Base-by-base conservation (phyloP, 2,329 filamentous ascomycete species). In the Trichophaea hybrida region DNA sequence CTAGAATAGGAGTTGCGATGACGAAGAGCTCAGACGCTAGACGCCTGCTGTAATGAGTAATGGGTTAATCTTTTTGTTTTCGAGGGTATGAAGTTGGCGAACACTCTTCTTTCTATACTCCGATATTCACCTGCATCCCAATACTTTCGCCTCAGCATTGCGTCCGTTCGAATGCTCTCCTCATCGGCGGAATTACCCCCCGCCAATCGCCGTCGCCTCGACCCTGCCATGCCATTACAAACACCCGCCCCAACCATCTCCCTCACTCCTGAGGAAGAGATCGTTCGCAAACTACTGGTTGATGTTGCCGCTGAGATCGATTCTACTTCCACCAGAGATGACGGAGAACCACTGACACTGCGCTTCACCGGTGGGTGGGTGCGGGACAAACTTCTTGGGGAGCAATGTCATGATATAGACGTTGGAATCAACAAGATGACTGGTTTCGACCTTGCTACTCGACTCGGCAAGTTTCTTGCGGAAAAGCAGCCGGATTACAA, bases 351-450 rank as follows among this genome's bases (percentile, higher is more conserved):
- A 17, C 71, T 84, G 12, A 75, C 83, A 15, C 75, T 93, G 50
- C 83, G 87, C 54, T 91, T 86, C 79, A 88, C 88, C 0, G 88
- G 88, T 60, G 88, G 88, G 32, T 94, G 88, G 88, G 87, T 93
- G 8, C 83, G 88, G 44, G 88, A 94, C 74, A 90, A 88, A 73
- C 78, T 93, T 1, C 78, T 93, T 3, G 81, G 82, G 17, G 77
- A 82, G 10, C 77, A 77, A 61, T 88, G 84, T 69, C 78, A 90
- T 69, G 88, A 94, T 70, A 90, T 94, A 64, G 88, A 94, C 70
- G 83, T 88, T 6, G 86, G 86, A 57, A 88, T 94, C 75, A 90
- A 89, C 74, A 79, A 78, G 65, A 88, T 93, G 85, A 93, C 87
- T 0, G 88, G 88, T 56, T 82, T 83, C 67, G 75, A 81, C 10